Base-by-base conservation (phyloP, 2,329 filamentous ascomycete genomes). In the Capronia americana region DNA sequence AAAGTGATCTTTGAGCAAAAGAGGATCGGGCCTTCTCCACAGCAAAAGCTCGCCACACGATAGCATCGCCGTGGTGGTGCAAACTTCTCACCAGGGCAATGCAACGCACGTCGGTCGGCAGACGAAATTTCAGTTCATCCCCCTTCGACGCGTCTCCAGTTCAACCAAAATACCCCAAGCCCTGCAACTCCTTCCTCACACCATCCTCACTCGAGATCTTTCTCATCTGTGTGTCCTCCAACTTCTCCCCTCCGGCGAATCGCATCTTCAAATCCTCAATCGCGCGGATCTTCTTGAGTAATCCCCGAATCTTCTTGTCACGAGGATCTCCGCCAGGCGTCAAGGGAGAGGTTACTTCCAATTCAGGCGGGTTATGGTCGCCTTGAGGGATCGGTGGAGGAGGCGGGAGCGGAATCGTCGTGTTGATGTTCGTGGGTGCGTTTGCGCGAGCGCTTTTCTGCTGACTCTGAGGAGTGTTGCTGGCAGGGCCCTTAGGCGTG, bases 201-300 rank as follows among this genome's bases (percentile, higher is more conserved):
- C 86, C 81, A 57, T 88, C 83, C 82, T 98, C 96, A 24, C 93
- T 98, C 63, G 88, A 87, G 74, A 99, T 99, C 86, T 99, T 99
- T 85, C 97, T 96, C 80, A 99, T 88, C 82, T 99, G 95, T 34
- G 95, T 99, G 76, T 97, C 94, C 82, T 99, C 95, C 67, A 99
- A 83, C 85, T 97, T 98, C 85, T 99, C 95, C 4, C 94, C 94
- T 38, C 90, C 90, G 2, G 94, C 95, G 72, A 93, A 88, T 64
- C 95, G 88, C 93, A 98, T 97, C 84, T 98, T 97, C 68, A 99
- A 83, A 77, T 99, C 95, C 77, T 99, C 95, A 76, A 99, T 99
- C 11, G 95, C 95, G 23, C 95, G 88, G 69, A 99, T 91, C 86
- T 99, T 99, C 87, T 99, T 99, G 78, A 97, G 86, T 69, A 99